A percentile compares a stretch with the other conserved stretches of the same genome.
phyloP scores from a whole-genome alignment of 495 filamentous ascomycete species.

The Penicillium cosmopolitanum region DNA sequence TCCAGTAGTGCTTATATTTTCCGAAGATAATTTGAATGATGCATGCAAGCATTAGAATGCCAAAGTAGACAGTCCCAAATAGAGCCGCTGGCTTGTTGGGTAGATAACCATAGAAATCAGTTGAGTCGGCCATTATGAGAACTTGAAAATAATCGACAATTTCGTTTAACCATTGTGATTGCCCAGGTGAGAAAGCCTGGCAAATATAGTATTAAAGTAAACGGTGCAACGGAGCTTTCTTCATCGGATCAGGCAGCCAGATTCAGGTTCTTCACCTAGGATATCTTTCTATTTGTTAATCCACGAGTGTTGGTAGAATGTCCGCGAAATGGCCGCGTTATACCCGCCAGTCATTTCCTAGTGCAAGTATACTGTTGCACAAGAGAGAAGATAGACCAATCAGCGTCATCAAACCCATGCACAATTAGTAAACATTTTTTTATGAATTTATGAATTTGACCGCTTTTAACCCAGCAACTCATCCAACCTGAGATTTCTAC shows the following conservation, averaged over 20 bases:
- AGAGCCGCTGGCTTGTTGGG: conserved; percentile 9
- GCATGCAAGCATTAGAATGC: neutral
- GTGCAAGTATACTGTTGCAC: neutral
- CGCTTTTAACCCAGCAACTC: no score
- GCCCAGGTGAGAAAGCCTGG: neutral
- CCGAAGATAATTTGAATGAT: conserved; percentile 7
- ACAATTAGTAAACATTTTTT: neutral
- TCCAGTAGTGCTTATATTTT: conserved; percentile 11
- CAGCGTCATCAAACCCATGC: neutral
- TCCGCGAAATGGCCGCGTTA: neutral
- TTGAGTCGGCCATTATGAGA: conserved; percentile 7
- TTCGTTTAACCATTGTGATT: neutral
- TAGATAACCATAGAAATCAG: conserved; percentile 11
- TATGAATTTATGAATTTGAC: no score
- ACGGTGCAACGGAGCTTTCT: neutral
- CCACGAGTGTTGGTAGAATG: neutral
- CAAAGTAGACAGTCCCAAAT: conserved; percentile 8
- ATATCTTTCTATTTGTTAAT: neutral
- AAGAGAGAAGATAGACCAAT: neutral
- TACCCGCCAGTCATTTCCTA: neutral
- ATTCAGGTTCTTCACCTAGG: neutral
- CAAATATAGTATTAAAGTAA: neutral
- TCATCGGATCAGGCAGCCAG: neutral
- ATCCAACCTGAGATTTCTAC: neutral
- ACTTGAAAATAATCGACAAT: neutral